Conservation (phyloP, 805 yeast genomes). For the Starmerella bombicola region DNA sequence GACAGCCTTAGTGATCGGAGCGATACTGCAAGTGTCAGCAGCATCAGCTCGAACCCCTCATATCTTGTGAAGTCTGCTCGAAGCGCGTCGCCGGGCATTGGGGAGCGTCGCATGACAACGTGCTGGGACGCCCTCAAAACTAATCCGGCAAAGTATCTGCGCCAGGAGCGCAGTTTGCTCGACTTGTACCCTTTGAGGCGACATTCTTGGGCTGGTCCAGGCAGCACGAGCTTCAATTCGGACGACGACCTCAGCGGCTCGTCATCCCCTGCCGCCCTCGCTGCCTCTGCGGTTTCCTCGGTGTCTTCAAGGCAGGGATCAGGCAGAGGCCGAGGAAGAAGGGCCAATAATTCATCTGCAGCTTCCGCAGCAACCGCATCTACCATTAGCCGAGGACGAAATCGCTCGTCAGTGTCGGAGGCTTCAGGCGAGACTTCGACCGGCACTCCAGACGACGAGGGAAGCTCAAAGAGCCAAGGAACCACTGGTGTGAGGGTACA, state of each 20-base stretch:
- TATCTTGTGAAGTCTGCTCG: neutral
- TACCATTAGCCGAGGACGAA: slow-evolving; percentile 5
- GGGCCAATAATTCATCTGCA: neutral
- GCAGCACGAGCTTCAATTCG: neutral
- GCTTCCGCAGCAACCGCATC: neutral
- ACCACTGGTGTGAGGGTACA: slow-evolving; percentile 29
- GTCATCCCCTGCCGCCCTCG: neutral
- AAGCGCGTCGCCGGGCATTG: slow-evolving; percentile 2
- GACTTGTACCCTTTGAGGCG: slow-evolving; percentile 26
- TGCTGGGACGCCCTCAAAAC: slow-evolving; percentile 25
- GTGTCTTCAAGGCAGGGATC: neutral
- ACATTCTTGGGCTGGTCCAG: slow-evolving; percentile 26
- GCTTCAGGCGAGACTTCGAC: neutral
- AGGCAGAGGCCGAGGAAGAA: neutral
- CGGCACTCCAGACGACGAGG: neutral
- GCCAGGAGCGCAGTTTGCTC: slow-evolving; percentile 25
- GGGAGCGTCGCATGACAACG: slow-evolving; percentile 23
- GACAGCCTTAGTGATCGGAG: neutral
- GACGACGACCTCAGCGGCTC: slow-evolving; percentile 1
- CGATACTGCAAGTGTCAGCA: neutral
- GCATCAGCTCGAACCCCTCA: neutral
- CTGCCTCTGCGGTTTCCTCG: neutral
- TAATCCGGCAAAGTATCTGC: slow-evolving; percentile 25
- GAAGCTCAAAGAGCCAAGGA: neutral
- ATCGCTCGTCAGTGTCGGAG: slow-evolving; percentile 1